Percentiles rank a stretch among this genome's conserved stretches.
These are phyloP conservation scores for Sergeia podlipaevii DNA, from an alignment of 208 protist genomes.

Conservation along the genomic window DNA sequence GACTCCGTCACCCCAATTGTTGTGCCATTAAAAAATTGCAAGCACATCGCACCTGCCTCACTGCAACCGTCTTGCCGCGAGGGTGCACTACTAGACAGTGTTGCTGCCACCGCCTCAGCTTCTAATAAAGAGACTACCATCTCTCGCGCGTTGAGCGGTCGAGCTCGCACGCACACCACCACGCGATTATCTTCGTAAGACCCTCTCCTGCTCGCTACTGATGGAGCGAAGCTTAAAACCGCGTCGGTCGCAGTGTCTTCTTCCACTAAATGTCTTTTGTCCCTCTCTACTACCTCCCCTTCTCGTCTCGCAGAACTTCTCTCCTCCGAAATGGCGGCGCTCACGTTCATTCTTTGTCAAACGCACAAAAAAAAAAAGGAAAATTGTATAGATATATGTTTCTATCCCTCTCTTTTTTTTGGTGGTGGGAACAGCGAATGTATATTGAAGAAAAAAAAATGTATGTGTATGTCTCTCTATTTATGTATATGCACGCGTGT, in stretches of 20 bases:
- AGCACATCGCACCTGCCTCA: conserved; percentile 8
- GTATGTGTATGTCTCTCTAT: conserved; percentile 1
- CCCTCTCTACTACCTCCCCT: neutral
- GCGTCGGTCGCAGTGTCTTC: neutral
- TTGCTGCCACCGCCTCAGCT: neutral
- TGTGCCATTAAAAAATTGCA: conserved; percentile 24
- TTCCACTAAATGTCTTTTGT: neutral
- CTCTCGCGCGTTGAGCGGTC: conserved; percentile 62
- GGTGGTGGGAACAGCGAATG: neutral
- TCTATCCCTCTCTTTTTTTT: neutral
- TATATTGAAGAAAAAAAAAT: neutral
- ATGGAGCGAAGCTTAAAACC: neutral
- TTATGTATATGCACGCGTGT: neutral
- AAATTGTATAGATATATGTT: neutral
- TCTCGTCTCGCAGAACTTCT: neutral
- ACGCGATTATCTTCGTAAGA: conserved; percentile 61
- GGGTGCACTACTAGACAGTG: neutral
- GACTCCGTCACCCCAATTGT: conserved; percentile 6
- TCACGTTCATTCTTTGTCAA: neutral
- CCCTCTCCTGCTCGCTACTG: neutral
- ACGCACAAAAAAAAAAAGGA: conserved; percentile 7
- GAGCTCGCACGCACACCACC: conserved; percentile 73
- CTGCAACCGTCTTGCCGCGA: neutral
- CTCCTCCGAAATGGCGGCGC: neutral
- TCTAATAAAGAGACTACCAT: neutral